These are phyloP conservation scores for Ceratocystis eucalypticola DNA, from an alignment of 2,329 filamentous ascomycete species.

Conservation along the genomic window DNA sequence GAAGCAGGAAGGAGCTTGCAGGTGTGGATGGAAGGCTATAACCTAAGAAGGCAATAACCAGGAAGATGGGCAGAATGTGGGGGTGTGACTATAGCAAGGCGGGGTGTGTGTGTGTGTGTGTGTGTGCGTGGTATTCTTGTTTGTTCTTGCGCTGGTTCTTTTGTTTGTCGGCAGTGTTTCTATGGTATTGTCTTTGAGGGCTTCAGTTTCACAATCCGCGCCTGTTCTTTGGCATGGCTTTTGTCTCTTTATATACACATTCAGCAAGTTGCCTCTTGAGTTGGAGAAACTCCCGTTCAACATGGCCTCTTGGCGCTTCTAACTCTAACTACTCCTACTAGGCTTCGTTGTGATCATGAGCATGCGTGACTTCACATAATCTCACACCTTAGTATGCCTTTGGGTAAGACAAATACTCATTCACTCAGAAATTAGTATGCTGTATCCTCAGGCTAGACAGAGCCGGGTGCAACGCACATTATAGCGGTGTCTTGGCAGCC, in stretches of 20 bases:
- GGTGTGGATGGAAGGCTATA: background rate
- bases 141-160: no score
- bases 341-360: no score
- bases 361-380: background rate
- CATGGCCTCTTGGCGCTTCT: no score
- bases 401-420: background rate
- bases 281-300: no score
- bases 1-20: slow-evolving; percentile 1
- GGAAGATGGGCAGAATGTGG: slow-evolving; percentile 1
- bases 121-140: no score
- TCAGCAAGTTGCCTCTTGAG: no score
- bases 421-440: background rate
- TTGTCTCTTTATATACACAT: no score
- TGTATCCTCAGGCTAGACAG: background rate
- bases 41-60: background rate
- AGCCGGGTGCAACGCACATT: background rate
- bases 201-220: no score
- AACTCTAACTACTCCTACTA: no score
- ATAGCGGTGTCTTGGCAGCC: background rate
- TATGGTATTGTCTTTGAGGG: no score
- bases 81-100: background rate
- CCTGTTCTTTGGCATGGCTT: no score
- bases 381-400: background rate
- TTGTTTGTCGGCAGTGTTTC: no score
- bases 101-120: background rate